phyloP scores from a whole-genome alignment of 495 filamentous ascomycete species.

The Trichoderma orchidacearum region DNA sequence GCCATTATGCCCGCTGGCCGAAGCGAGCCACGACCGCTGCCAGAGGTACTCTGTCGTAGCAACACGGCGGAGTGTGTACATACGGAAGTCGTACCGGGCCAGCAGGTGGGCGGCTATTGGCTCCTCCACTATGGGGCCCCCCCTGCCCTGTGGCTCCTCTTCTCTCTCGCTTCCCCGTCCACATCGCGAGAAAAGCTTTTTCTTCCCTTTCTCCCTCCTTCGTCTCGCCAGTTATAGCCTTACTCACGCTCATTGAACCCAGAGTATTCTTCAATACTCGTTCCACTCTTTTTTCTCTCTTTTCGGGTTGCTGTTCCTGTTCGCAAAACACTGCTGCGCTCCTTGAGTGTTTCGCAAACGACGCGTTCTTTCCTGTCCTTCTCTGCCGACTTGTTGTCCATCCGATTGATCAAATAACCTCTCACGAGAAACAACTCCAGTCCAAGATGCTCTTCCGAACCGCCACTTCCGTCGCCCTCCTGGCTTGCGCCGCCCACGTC shows the following conservation, averaged over 20 bases:
- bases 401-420: no score
- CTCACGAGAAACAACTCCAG: background rate
- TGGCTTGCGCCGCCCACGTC: slow-evolving; percentile 23
- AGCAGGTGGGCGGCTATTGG: background rate
- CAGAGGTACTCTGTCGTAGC: no score
- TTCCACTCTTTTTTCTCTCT: slow-evolving; percentile 3
- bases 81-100: background rate
- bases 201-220: background rate
- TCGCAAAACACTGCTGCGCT: background rate
- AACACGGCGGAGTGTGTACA: no score
- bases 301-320: background rate
- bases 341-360: background rate
- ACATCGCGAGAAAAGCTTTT: background rate
- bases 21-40: no score
- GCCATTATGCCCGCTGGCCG: no score
- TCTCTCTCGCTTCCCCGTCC: background rate
- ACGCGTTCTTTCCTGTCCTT: background rate
- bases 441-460: slow-evolving; percentile 23
- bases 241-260: background rate
- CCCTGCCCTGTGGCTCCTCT: background rate
- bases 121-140: background rate
- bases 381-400: no score
- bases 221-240: background rate
- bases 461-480: slow-evolving; percentile 22
- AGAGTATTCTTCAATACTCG: slow-evolving; percentile 5